Conservation (phyloP, 2,329 filamentous ascomycete genomes). For the Thielaviopsis euricoi region DNA sequence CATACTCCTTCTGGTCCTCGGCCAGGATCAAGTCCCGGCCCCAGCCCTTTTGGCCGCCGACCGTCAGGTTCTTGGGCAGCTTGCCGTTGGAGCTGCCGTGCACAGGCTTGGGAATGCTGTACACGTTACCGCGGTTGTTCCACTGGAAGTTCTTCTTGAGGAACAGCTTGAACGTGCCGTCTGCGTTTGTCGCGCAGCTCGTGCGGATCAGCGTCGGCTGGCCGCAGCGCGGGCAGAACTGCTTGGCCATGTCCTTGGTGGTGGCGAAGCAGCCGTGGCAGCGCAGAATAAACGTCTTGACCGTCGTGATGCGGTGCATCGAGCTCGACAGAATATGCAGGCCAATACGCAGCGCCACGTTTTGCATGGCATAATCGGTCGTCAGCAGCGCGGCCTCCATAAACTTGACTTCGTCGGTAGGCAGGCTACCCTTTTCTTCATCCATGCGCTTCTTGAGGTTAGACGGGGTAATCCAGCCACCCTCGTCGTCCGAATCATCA, state of each 20-base stretch:
- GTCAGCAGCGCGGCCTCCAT: constrained; percentile 87
- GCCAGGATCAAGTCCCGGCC: constrained; percentile 68
- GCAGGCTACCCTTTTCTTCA: constrained; percentile 35
- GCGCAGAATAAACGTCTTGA: constrained; percentile 78
- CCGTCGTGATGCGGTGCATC: constrained; percentile 62
- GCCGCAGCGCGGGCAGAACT: constrained; percentile 87
- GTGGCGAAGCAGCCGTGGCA: constrained; percentile 89
- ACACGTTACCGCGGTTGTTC: constrained; percentile 86
- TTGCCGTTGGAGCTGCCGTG: constrained; percentile 70
- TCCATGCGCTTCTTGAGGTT: constrained; percentile 78
- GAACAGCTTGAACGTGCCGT: constrained; percentile 70
- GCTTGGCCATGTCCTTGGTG: constrained; percentile 67
- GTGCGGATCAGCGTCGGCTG: constrained; percentile 73
- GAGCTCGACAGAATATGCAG: constrained; percentile 70
- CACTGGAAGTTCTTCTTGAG: constrained; percentile 91
- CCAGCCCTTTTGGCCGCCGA: constrained; percentile 77
- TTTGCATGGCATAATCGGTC: constrained; percentile 95
- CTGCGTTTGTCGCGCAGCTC: constrained; percentile 65
- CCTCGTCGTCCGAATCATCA: constrained; percentile 22
- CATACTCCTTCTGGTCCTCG: constrained; percentile 93
- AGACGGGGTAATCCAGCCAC: constrained; percentile 81
- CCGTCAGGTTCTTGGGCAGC: constrained; percentile 38
- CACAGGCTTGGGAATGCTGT: constrained; percentile 80
- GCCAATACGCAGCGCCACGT: constrained; percentile 88
- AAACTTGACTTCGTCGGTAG: constrained; percentile 28